These are phyloP conservation scores for Pseudogymnoascus verrucosus DNA, from an alignment of 2,329 filamentous ascomycete species.

Conservation along the genomic window DNA sequence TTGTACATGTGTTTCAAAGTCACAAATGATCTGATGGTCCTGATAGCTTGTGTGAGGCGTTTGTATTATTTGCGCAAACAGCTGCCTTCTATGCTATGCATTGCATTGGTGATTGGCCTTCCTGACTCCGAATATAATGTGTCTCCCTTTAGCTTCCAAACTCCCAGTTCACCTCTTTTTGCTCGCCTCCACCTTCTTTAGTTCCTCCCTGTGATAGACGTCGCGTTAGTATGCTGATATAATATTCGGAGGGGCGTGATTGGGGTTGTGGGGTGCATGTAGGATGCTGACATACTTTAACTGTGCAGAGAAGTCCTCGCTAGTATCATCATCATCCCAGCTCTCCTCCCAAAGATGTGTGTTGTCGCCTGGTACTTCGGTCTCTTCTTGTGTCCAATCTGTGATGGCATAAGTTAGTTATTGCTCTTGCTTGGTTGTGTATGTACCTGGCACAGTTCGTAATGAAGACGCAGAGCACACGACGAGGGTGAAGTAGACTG, in stretches of 20 bases:
- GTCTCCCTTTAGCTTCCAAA: constrained; percentile 19
- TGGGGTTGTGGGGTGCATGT: background rate
- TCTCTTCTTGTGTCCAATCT: constrained; percentile 94
- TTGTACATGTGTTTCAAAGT: background rate
- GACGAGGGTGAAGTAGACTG: background rate
- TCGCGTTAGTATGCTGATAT: constrained; percentile 2
- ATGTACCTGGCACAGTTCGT: background rate
- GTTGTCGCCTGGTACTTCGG: constrained; percentile 68
- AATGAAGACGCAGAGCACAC: background rate
- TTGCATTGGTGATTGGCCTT: constrained; percentile 4
- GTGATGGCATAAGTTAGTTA: constrained; percentile 11
- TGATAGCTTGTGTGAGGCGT: background rate
- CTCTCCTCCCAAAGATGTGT: constrained; percentile 97
- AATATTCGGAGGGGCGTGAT: background rate
- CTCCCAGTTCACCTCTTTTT: constrained; percentile 49
- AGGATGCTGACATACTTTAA: constrained; percentile 61
- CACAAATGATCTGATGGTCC: background rate
- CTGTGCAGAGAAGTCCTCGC: constrained; percentile 91
- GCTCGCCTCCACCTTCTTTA: constrained; percentile 83
- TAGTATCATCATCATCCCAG: constrained; percentile 98
- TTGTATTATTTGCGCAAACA: constrained; percentile 8
- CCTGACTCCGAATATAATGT: constrained; percentile 8
- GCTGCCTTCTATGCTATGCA: constrained; percentile 8
- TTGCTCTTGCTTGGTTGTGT: background rate
- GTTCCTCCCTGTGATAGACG: constrained; percentile 58